These are phyloP conservation scores for Taphrina communis DNA, from an alignment of 1,139 yeast genomes.

Conservation along the genomic window DNA sequence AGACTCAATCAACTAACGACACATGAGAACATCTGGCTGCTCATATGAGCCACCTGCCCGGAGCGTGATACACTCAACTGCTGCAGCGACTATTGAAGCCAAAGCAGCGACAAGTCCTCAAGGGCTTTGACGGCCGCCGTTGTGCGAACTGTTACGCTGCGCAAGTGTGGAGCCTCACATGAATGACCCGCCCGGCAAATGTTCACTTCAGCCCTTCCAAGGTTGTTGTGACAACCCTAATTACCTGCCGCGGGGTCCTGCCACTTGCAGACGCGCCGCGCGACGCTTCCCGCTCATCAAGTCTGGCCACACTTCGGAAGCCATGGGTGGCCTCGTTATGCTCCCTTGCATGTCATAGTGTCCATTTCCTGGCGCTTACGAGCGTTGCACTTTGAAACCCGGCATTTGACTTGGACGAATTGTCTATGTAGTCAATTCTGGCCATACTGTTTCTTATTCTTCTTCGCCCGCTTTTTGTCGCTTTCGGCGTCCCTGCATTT, in stretches of 20 bases:
- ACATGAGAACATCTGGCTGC: too few relatives aligned
- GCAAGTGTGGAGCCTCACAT: background rate
- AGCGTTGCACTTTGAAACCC: too few relatives aligned
- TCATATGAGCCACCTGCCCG: too few relatives aligned
- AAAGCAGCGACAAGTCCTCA: too few relatives aligned
- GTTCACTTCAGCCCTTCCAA: background rate
- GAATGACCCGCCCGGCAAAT: too few relatives aligned
- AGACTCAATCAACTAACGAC: too few relatives aligned
- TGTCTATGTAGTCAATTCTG: background rate
- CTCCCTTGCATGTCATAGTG: background rate
- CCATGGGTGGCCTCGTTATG: too few relatives aligned
- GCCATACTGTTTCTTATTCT: constrained; percentile 4
- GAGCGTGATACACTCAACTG: too few relatives aligned
- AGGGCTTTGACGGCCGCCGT: too few relatives aligned
- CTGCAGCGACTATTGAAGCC: too few relatives aligned
- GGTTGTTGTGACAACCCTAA: constrained; percentile 14
- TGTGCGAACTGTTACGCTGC: background rate
- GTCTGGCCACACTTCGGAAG: too few relatives aligned
- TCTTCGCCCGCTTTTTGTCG: background rate
- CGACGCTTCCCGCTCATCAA: constrained; percentile 3
- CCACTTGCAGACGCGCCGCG: constrained; percentile 3
- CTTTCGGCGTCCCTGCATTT: constrained; percentile 4
- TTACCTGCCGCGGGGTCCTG: constrained; percentile 1
- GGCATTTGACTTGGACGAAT: background rate
- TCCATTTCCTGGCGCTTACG: background rate